phyloP scores from a whole-genome alignment of 2,329 filamentous ascomycete genomes.

The Whalleya microplaca region DNA sequence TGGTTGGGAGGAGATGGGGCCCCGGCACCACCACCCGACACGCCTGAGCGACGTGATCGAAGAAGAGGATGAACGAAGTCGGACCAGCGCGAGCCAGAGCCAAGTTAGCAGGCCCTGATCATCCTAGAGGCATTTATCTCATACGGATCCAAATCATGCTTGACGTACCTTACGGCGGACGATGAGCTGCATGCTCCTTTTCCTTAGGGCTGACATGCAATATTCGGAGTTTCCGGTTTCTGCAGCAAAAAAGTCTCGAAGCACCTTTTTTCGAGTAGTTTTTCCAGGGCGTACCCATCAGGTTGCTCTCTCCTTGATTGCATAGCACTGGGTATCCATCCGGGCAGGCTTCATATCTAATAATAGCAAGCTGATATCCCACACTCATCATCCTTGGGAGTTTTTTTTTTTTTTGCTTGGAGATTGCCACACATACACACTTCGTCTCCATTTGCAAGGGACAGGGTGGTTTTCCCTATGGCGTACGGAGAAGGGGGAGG shows the following conservation, averaged over 20 bases:
- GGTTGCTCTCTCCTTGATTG: conserved; percentile 7
- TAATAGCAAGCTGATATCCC: conserved; percentile 6
- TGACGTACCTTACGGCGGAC: background rate
- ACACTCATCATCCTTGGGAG: too few relatives aligned
- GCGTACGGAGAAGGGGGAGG: conserved; percentile 10
- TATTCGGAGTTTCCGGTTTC: background rate
- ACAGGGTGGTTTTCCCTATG: conserved; percentile 10
- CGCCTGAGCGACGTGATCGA: conserved; percentile 86
- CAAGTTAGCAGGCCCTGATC: conserved; percentile 53
- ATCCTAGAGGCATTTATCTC: background rate
- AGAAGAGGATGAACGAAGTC: conserved; percentile 80
- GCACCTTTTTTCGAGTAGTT: background rate
- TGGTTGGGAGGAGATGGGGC: conserved; percentile 73
- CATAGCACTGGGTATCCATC: conserved; percentile 7
- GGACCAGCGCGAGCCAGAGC: conserved; percentile 72
- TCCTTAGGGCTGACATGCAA: background rate
- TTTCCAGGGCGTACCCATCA: conserved; percentile 1
- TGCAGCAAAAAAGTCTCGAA: background rate
- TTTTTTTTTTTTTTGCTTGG: conserved; percentile 4
- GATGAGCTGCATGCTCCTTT: background rate
- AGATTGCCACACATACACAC: conserved; percentile 6
- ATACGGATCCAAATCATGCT: too few relatives aligned
- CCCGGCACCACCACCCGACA: conserved; percentile 84
- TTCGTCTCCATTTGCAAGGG: conserved; percentile 3
- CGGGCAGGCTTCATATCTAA: conserved; percentile 4